Base-by-base conservation (phyloP, 805 yeast species). In the Jamesozyma jinghongensis region DNA sequence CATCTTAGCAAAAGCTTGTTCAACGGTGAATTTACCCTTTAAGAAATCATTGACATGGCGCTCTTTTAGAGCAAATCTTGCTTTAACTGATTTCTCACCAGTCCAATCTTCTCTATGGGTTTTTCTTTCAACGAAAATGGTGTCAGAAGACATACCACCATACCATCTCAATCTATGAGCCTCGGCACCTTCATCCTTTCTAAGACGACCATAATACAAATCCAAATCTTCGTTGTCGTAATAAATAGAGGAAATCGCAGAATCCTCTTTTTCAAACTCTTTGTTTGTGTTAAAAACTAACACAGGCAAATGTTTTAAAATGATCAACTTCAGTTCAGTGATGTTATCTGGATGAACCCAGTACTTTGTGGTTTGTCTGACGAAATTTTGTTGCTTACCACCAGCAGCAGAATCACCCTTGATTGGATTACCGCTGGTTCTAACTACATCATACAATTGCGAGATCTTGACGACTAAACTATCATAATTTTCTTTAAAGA, bases 21-120 rank as follows among this genome's bases (percentile, higher is more conserved):
- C 74, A 10, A 88, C 95, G 18, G 97, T 85, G 59, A 74, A 87
- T 38, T 76, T 77, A 51, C 98, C 99, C 28, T 68, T 66, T 67
- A 90, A 62, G 61, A 86, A 92, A 38, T 78, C 77, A 59, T 92
- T 92, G 38, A 90, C 87, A 57, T 86, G 75, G 61, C 82, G 85
- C 62, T 92, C 98, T 62, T 88, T 92, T 50, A 92, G 67, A 17
- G 90, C 80, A 65, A 92, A 92, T 62, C 98, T 76, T 4, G 97
- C 97, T 66, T 92, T 92, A 49, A 92, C 98, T n/a, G 96, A 85
- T 66, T 90, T 90, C 63, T 92, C 98, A 53, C 99, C 99, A 3
- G 99, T 92, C 98, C 98, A 90, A 69, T 92, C 99, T 65, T 92
- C 98, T 64, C 98, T 77, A 61, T 92, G 98, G 5, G 99, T 92